phyloP scores from a whole-genome alignment of 1,284 basidiomycete genomes.

The Tilletia horrida region DNA sequence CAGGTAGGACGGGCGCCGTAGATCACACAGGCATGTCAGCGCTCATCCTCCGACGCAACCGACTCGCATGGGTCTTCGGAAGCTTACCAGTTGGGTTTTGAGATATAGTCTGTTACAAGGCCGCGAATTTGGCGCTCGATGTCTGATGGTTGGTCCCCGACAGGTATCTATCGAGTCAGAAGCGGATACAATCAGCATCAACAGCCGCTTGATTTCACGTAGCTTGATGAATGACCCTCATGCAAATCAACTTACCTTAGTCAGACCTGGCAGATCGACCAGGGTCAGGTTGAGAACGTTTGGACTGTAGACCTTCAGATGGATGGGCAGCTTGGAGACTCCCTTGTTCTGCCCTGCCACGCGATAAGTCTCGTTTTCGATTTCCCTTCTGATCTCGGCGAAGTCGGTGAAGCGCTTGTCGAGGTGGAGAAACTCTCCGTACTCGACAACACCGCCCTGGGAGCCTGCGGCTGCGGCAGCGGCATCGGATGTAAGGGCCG shows the following conservation, averaged over 20 bases:
- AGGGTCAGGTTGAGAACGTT: slow-evolving; percentile 91
- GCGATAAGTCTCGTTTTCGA: slow-evolving; percentile 94
- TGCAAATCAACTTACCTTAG: slow-evolving; percentile 65
- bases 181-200: not conserved
- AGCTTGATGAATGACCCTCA: not conserved
- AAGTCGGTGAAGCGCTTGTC: slow-evolving; percentile 96
- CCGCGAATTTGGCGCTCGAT: slow-evolving; percentile 95
- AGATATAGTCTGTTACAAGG: slow-evolving; percentile 88
- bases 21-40: too few species aligned
- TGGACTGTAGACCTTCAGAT: slow-evolving; percentile 88
- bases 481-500: slow-evolving; percentile 20
- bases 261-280: slow-evolving; percentile 91
- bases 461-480: slow-evolving; percentile 21
- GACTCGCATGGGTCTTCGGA: not conserved
- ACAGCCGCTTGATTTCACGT: too few species aligned
- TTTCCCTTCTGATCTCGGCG: slow-evolving; percentile 87
- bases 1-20: too few species aligned
- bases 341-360: slow-evolving; percentile 99
- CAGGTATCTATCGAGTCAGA: slow-evolving; percentile 38
- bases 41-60: too few species aligned
- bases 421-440: slow-evolving; percentile 93
- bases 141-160: slow-evolving; percentile 70
- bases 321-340: slow-evolving; percentile 90
- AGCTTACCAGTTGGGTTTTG: slow-evolving; percentile 86
- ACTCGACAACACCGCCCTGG: slow-evolving; percentile 60